Conservation (phyloP, 179 eudicot genomes). For the Patellifolia procumbens region DNA sequence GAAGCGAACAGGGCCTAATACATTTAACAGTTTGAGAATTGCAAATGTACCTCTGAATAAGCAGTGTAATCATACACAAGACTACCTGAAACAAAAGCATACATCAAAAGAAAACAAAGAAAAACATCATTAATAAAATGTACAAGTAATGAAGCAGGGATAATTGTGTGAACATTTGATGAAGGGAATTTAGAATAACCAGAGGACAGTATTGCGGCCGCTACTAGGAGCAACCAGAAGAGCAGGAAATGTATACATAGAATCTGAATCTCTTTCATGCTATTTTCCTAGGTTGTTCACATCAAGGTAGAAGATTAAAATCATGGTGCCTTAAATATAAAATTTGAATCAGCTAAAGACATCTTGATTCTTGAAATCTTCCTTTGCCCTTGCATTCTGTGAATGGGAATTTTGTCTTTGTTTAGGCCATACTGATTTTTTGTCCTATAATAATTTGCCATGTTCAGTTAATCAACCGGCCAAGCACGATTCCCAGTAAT, state of each 20-base stretch:
- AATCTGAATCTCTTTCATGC: constrained; percentile 19
- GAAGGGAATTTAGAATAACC: constrained; percentile 7
- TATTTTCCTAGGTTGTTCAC: constrained; percentile 18
- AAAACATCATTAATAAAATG: not conserved
- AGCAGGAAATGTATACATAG: not conserved
- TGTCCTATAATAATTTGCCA: no score
- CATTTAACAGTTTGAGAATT: not conserved
- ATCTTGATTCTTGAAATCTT: no score
- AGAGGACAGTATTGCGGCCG: not conserved
- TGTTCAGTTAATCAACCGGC: no score
- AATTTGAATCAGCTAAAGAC: no score
- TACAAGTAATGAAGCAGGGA: not conserved
- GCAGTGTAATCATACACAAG: no score
- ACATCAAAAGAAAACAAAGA: not conserved
- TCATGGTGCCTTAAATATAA: no score
- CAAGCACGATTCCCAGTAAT: constrained; percentile 24
- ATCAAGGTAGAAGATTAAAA: no score
- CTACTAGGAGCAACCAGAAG: constrained; percentile 11
- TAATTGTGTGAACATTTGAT: no score
- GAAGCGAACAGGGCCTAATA: no score
- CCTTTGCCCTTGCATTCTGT: no score
- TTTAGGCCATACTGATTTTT: no score
- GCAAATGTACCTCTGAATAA: constrained; percentile 52
- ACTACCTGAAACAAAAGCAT: constrained; percentile 33
- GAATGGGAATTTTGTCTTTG: no score